phyloP scores from a whole-genome alignment of 2,329 filamentous ascomycete genomes.

The Fusarium newnesense region DNA sequence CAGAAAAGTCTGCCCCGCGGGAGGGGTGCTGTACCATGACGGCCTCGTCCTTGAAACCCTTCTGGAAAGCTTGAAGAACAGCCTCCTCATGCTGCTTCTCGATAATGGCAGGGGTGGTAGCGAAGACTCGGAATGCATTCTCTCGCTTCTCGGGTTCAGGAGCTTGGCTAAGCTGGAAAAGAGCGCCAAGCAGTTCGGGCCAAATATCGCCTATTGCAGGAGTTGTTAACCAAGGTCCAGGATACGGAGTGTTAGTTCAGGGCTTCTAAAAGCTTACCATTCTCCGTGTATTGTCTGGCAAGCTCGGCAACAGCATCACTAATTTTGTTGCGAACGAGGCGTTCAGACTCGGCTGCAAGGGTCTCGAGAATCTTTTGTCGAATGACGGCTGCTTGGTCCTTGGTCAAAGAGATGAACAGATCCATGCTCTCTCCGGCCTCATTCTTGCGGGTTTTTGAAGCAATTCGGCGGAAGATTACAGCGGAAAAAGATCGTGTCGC shows the following conservation, averaged over 20 bases:
- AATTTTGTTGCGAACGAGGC: conserved; percentile 89
- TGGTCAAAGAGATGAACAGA: conserved; percentile 82
- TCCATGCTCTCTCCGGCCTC: conserved; percentile 78
- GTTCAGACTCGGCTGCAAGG: conserved; percentile 76
- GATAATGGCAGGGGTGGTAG: conserved; percentile 93
- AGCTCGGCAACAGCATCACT: conserved; percentile 97
- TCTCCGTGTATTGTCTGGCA: conserved; percentile 93
- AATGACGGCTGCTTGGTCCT: conserved; percentile 80
- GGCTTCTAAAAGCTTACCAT: conserved; percentile 68
- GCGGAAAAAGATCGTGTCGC: conserved; percentile 90
- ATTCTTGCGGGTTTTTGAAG: conserved; percentile 86
- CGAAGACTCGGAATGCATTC: conserved; percentile 93
- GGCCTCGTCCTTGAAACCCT: conserved; percentile 90
- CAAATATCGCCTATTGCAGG: conserved; percentile 76
- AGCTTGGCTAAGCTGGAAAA: conserved; percentile 93
- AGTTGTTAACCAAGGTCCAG: conserved; percentile 29
- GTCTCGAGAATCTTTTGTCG: conserved; percentile 84
- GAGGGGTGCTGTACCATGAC: conserved; percentile 68
- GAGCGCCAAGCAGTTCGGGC: conserved; percentile 85
- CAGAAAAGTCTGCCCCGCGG: conserved; percentile 9
- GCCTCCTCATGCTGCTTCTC: conserved; percentile 94
- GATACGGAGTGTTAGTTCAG: neutral
- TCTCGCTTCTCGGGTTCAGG: conserved; percentile 85
- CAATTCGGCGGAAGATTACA: conserved; percentile 93
- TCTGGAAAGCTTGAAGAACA: conserved; percentile 88